These are phyloP conservation scores for Leptographium flavum DNA, from an alignment of 2,329 filamentous ascomycete species.

Conservation along the genomic window DNA sequence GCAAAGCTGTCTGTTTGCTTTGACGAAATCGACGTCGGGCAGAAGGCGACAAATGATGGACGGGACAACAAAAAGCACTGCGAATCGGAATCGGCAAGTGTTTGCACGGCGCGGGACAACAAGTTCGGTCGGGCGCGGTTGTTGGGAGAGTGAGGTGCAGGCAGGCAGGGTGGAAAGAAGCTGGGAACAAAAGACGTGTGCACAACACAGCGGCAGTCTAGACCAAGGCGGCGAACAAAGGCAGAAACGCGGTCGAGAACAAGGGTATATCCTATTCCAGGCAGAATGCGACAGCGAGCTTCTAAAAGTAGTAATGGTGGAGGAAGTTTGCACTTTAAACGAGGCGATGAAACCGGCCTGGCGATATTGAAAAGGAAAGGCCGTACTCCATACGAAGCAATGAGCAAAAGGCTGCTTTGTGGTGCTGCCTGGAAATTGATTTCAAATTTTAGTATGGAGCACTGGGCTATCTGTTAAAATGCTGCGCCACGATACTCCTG, in stretches of 20 bases:
- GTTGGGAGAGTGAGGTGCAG: not conserved
- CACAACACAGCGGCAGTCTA: constrained; percentile 10
- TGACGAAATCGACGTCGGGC: too few species aligned
- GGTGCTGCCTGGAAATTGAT: not conserved
- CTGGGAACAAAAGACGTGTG: constrained; percentile 9
- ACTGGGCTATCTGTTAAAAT: not conserved
- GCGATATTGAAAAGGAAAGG: not conserved
- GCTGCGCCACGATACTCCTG: constrained; percentile 2
- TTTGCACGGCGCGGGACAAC: too few species aligned
- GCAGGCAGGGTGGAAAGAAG: not conserved
- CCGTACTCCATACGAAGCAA: not conserved
- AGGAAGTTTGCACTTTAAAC: not conserved
- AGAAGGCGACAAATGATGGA: too few species aligned
- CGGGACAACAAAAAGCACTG: too few species aligned
- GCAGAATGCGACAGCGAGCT: not conserved
- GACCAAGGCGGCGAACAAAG: constrained; percentile 9
- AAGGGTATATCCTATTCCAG: constrained; percentile 4
- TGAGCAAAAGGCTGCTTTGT: not conserved
- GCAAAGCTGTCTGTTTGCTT: too few species aligned
- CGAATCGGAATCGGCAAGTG: too few species aligned
- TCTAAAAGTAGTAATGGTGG: not conserved
- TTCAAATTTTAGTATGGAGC: not conserved
- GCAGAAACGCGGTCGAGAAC: constrained; percentile 8
- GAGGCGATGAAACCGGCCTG: not conserved
- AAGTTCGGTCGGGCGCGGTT: not conserved